phyloP scores from a whole-genome alignment of 352 stramenopile genomes.

The Pythium myriotylum region DNA sequence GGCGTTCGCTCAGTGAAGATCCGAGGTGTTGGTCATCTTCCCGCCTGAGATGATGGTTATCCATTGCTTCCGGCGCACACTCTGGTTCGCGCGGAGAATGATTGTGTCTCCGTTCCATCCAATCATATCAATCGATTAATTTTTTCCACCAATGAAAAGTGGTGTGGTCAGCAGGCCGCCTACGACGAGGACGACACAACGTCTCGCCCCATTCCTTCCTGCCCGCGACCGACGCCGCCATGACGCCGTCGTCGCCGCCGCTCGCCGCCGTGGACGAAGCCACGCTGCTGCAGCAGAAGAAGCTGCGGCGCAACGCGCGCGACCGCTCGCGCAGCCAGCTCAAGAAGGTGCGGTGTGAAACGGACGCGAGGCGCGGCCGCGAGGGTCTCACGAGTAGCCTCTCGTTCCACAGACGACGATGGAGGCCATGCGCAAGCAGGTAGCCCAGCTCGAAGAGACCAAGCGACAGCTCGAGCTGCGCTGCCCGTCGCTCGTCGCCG shows the following conservation, averaged over 20 bases:
- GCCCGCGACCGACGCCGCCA: too few species aligned
- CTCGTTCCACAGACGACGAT: constrained; percentile 35
- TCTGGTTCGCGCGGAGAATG: not conserved
- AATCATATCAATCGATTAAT: not conserved
- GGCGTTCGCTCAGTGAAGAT: too few species aligned
- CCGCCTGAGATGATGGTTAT: too few species aligned
- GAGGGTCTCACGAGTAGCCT: not conserved
- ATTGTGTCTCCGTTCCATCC: not conserved
- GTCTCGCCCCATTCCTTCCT: not conserved
- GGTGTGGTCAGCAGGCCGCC: not conserved
- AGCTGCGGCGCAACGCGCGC: constrained; percentile 51
- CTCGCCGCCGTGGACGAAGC: not conserved
- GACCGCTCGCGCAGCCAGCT: constrained; percentile 56
- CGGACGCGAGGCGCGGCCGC: not conserved
- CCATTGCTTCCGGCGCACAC: too few species aligned
- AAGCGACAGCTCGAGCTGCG: constrained; percentile 42
- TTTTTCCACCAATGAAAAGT: not conserved
- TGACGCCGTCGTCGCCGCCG: not conserved
- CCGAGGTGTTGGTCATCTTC: too few species aligned
- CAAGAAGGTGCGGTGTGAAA: constrained; percentile 40
- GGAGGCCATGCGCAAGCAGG: constrained; percentile 45
- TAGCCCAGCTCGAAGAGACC: constrained; percentile 45
- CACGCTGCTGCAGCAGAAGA: not conserved
- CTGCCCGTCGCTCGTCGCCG: constrained; percentile 5
- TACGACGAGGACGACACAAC: not conserved